Percentiles rank a stretch among this genome's conserved stretches.
phyloP scores from a whole-genome alignment of 495 filamentous ascomycete species.

The Acidomyces sp. region DNA sequence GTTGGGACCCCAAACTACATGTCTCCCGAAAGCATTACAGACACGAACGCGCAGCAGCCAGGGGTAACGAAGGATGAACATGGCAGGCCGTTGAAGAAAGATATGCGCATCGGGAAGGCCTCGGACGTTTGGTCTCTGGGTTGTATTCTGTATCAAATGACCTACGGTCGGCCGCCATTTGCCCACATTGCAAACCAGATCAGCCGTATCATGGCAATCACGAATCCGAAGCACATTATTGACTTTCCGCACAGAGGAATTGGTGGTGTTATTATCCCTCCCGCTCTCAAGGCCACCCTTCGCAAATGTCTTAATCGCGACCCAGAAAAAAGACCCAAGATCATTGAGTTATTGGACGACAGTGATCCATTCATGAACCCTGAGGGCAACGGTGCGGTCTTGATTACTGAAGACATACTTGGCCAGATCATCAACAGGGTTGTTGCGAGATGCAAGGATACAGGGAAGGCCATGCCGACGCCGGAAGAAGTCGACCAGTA shows the following conservation, averaged over 20 bases:
- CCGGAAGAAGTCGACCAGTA: constrained; percentile 59
- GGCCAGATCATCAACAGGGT: constrained; percentile 64
- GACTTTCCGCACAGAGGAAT: constrained; percentile 66
- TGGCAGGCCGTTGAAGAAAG: constrained; percentile 28
- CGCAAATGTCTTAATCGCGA: constrained; percentile 70
- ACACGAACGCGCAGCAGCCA: constrained; percentile 59
- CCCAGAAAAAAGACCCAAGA: constrained; percentile 60
- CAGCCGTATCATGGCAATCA: constrained; percentile 65
- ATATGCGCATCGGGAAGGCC: constrained; percentile 93
- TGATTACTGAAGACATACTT: constrained; percentile 65
- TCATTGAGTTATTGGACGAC: constrained; percentile 56
- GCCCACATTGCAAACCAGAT: constrained; percentile 79
- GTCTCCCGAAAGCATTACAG: constrained; percentile 85
- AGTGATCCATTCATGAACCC: constrained; percentile 76
- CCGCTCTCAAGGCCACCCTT: constrained; percentile 57
- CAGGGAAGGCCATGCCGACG: constrained; percentile 46
- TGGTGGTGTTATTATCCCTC: constrained; percentile 58
- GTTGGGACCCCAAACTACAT: constrained; percentile 97
- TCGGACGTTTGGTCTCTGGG: constrained; percentile 93
- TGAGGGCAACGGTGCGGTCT: constrained; percentile 50
- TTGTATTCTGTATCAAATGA: constrained; percentile 96
- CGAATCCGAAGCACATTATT: constrained; percentile 71
- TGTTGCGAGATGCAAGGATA: constrained; percentile 53
- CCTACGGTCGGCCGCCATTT: constrained; percentile 84
- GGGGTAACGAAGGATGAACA: constrained; percentile 3